A percentile compares a stretch with the other conserved stretches of the same genome.
These are phyloP conservation scores for Athelia sp. DNA, from an alignment of 1,284 basidiomycete species.

Conservation along the genomic window DNA sequence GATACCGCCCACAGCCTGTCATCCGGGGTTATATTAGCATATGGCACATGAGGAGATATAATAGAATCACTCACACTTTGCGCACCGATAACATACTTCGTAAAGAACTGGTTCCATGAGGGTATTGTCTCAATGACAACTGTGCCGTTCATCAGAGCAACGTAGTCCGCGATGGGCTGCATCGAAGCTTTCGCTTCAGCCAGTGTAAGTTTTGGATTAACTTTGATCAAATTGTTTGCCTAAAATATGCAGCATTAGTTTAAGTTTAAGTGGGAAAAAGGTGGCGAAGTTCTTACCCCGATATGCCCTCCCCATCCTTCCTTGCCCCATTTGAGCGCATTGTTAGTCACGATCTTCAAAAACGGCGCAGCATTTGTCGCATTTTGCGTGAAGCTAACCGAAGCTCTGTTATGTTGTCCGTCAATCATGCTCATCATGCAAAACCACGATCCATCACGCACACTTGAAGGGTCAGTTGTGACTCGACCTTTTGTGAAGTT, in stretches of 20 bases:
- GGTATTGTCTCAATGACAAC: conserved; percentile 26
- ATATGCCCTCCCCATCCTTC: conserved; percentile 17
- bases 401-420: not conserved
- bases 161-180: conserved; percentile 24
- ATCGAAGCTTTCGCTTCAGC: conserved; percentile 25
- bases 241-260: not conserved
- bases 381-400: conserved; percentile 1
- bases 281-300: conserved; percentile 1
- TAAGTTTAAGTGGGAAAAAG: not conserved
- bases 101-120: conserved; percentile 26
- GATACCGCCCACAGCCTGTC: not conserved
- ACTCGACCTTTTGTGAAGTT: conserved; percentile 6
- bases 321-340: conserved; percentile 10
- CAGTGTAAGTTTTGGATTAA: conserved; percentile 24
- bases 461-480: conserved; percentile 7
- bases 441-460: not conserved
- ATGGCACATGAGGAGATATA: conserved; percentile 17
- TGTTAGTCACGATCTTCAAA: conserved; percentile 10
- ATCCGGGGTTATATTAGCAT: not conserved
- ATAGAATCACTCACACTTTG: conserved; percentile 17
- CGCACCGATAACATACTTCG: conserved; percentile 20
- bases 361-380: conserved; percentile 13
- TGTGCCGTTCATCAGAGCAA: conserved; percentile 21
- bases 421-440: not conserved
- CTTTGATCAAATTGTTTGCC: conserved; percentile 7